Evolutionary conservation across 352 stramenopile genomes (phyloP).

Genomic region (Aphanomyces invadans): DNA sequence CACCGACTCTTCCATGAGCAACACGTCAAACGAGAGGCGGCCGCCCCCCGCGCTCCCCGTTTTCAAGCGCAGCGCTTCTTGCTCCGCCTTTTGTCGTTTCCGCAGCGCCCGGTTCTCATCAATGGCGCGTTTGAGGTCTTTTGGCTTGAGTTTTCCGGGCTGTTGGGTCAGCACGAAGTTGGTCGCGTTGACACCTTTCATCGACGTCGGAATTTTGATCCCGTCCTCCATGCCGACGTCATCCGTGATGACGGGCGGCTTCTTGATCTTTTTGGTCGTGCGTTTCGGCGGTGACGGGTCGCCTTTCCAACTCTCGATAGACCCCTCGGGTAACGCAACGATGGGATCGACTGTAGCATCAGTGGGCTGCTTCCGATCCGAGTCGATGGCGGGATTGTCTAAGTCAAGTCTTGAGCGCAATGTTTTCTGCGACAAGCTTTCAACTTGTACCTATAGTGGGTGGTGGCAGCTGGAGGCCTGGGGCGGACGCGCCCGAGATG

Average conservation of each 20-base stretch:
- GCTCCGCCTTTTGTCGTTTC: constrained; percentile 55
- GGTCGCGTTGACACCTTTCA: constrained; percentile 54
- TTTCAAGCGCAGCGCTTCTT: constrained; percentile 36
- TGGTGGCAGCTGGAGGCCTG: constrained; percentile 23
- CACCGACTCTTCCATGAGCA: constrained; percentile 45
- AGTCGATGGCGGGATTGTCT: not conserved
- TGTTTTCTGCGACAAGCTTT: not conserved
- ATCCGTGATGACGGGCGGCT: not conserved
- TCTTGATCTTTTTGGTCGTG: constrained; percentile 15
- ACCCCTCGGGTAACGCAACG: not conserved
- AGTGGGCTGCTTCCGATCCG: not conserved
- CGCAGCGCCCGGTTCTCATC: constrained; percentile 59
- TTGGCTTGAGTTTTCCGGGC: constrained; percentile 81
- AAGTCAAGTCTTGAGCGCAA: constrained; percentile 1
- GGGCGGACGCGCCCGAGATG: constrained; percentile 53
- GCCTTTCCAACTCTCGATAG: too few relatives aligned
- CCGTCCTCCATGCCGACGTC: constrained; percentile 38
- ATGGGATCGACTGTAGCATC: not conserved
- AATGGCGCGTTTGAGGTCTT: constrained; percentile 86
- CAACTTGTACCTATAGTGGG: not conserved
- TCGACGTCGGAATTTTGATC: constrained; percentile 54
- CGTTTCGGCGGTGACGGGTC: constrained; percentile 9
- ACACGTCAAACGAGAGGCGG: constrained; percentile 40
- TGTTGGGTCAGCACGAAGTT: constrained; percentile 86
- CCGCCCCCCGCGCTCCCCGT: constrained; percentile 12